A percentile compares a stretch with the other conserved stretches of the same genome.
These are phyloP conservation scores for Pseudogymnoascus sp. DNA, from an alignment of 2,329 filamentous ascomycete genomes.

Conservation along the genomic window DNA sequence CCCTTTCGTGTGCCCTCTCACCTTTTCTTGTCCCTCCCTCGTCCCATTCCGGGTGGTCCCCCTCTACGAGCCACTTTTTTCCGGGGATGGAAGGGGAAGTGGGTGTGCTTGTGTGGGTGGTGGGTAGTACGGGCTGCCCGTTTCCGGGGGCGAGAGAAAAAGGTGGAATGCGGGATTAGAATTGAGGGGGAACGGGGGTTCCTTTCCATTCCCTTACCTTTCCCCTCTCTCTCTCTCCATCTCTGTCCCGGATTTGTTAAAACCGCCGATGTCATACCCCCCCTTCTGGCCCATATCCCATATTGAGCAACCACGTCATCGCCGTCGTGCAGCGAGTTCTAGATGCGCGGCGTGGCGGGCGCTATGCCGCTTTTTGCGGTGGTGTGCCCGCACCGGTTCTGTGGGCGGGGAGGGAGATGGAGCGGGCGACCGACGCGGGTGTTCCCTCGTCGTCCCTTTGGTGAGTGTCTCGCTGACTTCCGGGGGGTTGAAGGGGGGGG, in stretches of 20 bases:
- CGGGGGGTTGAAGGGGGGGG: neutral
- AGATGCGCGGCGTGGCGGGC: neutral
- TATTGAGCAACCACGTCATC: constrained; percentile 42
- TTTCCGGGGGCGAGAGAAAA: neutral
- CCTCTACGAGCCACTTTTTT: neutral
- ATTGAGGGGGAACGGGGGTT: neutral
- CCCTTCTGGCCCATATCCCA: constrained; percentile 32
- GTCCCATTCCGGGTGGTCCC: neutral
- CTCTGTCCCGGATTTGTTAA: neutral
- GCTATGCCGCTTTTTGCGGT: neutral
- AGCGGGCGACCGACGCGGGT: neutral
- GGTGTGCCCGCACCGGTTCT: neutral
- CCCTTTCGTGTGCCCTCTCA: neutral
- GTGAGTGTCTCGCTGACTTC: neutral
- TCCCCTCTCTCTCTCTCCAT: neutral
- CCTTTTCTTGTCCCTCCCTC: no score
- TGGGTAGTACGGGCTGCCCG: neutral
- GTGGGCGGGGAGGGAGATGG: neutral
- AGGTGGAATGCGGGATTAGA: neutral
- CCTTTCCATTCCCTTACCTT: neutral
- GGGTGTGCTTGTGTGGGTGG: neutral
- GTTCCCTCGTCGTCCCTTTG: neutral
- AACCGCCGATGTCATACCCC: neutral
- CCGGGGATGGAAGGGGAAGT: neutral
- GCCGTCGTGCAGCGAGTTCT: constrained; percentile 32